Conservation (phyloP, 805 yeast species). For the Starmerella vitae region DNA sequence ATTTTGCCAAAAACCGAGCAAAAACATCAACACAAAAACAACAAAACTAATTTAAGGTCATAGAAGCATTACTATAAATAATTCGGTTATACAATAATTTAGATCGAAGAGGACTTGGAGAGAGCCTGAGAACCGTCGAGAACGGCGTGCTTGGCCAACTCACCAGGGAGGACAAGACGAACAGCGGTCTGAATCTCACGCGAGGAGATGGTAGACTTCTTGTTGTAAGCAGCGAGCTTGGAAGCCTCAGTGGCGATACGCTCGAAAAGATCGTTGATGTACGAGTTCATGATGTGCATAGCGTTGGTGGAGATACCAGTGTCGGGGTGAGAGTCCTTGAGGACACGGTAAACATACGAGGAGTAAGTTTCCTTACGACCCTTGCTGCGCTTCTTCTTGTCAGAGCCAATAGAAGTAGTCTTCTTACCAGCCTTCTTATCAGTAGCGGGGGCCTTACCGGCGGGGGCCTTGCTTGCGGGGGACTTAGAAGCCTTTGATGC, state of each 20-base stretch:
- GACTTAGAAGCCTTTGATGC: conserved; percentile 46
- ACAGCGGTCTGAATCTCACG: conserved; percentile 99
- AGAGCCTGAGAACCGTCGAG: conserved; percentile 98
- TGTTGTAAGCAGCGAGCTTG: conserved; percentile 96
- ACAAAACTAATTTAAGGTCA: not conserved
- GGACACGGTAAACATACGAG: conserved; percentile 94
- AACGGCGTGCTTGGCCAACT: conserved; percentile 95
- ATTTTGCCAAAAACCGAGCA: not conserved
- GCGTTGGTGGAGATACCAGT: conserved; percentile 99
- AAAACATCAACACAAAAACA: not conserved
- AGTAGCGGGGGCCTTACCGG: conserved; percentile 89
- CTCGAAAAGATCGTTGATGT: conserved; percentile 94
- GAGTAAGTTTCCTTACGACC: conserved; percentile 97
- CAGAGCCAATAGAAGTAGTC: conserved; percentile 67
- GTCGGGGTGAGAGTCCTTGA: conserved; percentile 98
- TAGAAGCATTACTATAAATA: conserved; percentile 15
- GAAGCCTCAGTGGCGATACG: conserved; percentile 97
- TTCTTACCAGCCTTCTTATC: conserved; percentile 91
- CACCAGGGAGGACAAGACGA: conserved; percentile 96
- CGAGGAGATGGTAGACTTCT: conserved; percentile 93
- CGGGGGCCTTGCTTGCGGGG: conserved; percentile 46
- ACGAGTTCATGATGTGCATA: conserved; percentile 97
- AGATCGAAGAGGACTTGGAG: conserved; percentile 84
- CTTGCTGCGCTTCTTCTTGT: conserved; percentile 83
- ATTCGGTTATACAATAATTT: conserved; percentile 19